Evolutionary conservation across 257 asterid species (phyloP).

Genomic region (Solanum pinnatisectum): DNA sequence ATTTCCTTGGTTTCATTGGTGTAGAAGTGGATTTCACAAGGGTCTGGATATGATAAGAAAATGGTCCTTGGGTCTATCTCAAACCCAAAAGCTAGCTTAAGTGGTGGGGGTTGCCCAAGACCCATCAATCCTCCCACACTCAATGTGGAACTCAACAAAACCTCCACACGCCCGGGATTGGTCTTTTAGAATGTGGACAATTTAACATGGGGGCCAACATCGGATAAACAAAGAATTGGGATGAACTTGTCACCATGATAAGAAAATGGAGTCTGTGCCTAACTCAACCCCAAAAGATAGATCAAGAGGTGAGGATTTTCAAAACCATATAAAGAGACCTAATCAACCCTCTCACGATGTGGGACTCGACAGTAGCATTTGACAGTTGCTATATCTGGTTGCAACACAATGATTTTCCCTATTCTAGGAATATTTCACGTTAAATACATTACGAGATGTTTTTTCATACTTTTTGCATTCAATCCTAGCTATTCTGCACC

Average conservation of each 20-base stretch:
- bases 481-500: background rate
- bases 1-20: background rate
- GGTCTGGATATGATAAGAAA: background rate
- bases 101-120: background rate
- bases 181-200: background rate
- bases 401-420: background rate
- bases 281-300: background rate
- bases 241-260: background rate
- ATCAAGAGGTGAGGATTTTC: background rate
- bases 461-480: background rate
- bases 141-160: background rate
- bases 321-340: background rate
- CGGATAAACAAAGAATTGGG: background rate
- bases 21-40: background rate
- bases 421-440: background rate
- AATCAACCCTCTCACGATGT: background rate
- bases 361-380: background rate
- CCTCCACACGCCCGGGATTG: background rate
- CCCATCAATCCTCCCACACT: background rate
- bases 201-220: background rate
- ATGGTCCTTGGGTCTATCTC: background rate
- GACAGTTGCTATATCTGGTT: background rate
- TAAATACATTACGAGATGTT: background rate
- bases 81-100: background rate
- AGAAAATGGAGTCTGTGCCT: background rate